Evolutionary conservation across 129 eudicot genomes (phyloP).

Genomic region (Chrysanthemum seticuspe): DNA sequence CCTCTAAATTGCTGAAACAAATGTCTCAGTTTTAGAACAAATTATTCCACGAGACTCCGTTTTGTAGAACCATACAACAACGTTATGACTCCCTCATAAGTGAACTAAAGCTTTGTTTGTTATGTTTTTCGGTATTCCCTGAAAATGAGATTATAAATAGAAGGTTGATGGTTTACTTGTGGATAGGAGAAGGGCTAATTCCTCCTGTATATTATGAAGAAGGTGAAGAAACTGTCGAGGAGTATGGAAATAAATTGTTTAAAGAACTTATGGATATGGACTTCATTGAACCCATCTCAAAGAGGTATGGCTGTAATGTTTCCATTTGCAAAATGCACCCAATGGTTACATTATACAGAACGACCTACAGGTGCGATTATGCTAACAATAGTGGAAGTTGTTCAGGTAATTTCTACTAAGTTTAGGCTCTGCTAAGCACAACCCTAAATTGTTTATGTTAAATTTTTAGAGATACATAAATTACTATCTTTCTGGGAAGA

Average conservation of each 20-base stretch:
- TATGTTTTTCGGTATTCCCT: conserved; percentile 49
- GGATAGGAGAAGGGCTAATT: conserved; percentile 51
- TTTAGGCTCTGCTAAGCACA: too few relatives aligned
- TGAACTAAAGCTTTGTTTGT: conserved; percentile 39
- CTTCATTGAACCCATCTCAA: conserved; percentile 30
- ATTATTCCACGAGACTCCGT: conserved; percentile 22
- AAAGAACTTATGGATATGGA: conserved; percentile 30
- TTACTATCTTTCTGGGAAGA: too few relatives aligned
- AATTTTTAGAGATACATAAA: too few relatives aligned
- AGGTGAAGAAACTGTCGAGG: conserved; percentile 22
- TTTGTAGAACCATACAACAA: conserved; percentile 24
- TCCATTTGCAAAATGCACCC: conserved; percentile 52
- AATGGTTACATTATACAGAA: conserved; percentile 8
- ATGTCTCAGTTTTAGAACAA: conserved; percentile 30
- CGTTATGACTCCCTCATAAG: conserved; percentile 22
- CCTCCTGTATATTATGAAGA: not conserved
- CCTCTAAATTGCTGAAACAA: not conserved
- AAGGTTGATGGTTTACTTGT: conserved; percentile 54
- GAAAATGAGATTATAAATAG: conserved; percentile 34
- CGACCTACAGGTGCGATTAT: too few relatives aligned
- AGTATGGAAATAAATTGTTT: conserved; percentile 21
- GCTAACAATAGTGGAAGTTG: too few relatives aligned
- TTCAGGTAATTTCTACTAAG: too few relatives aligned
- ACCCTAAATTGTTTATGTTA: too few relatives aligned
- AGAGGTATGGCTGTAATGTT: conserved; percentile 20